Percentiles rank a stretch among this genome's conserved stretches.
Evolutionary conservation across 176 grass and related monocot species (phyloP).

Genomic region (Melocanna baccifera): DNA sequence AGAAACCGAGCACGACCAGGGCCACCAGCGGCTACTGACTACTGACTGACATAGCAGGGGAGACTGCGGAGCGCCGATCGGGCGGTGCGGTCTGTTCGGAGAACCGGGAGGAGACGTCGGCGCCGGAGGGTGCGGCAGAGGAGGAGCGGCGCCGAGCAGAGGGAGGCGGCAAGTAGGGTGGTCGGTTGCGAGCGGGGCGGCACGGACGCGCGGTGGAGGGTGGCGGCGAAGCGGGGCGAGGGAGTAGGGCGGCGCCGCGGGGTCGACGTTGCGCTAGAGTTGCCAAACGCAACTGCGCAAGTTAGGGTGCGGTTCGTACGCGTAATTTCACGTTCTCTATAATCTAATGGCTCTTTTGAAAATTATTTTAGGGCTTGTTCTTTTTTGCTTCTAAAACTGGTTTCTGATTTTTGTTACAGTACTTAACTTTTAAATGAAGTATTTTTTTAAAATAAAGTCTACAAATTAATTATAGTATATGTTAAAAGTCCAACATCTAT

Average conservation of each 20-base stretch:
- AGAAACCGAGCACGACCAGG: background rate
- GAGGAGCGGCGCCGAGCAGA: background rate
- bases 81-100: background rate
- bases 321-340: too few species aligned
- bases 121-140: background rate
- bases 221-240: background rate
- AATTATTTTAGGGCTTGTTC: too few species aligned
- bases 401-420: too few species aligned
- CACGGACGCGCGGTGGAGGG: background rate
- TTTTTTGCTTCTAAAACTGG: too few species aligned
- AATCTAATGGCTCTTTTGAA: too few species aligned
- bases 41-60: background rate
- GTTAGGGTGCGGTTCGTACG: background rate
- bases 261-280: background rate
- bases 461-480: too few species aligned
- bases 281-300: background rate
- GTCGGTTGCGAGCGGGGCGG: background rate
- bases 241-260: background rate
- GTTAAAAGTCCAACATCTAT: too few species aligned
- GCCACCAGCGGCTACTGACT: background rate
- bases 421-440: too few species aligned
- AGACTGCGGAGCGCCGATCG: background rate
- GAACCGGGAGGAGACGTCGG: background rate
- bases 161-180: too few species aligned
- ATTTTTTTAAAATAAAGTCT: too few species aligned